Conservation (phyloP, 2,329 filamentous ascomycete genomes). For the Phyllosticta citrichinensis region DNA sequence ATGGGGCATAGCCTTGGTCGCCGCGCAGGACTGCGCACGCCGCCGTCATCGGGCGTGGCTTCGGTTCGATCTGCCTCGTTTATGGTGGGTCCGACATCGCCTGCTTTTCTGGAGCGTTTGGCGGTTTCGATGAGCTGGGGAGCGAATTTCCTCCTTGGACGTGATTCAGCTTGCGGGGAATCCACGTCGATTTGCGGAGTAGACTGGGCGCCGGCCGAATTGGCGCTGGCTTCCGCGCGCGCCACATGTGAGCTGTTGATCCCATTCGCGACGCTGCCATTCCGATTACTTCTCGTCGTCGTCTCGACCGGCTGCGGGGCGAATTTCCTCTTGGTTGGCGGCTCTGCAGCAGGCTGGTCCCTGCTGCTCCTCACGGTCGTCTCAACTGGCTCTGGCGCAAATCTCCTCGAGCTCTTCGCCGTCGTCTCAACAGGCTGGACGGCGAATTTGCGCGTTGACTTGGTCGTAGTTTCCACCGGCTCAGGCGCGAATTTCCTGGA, state of each 20-base stretch:
- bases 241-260: neutral
- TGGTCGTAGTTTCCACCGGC: slow-evolving; percentile 61
- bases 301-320: slow-evolving; percentile 22
- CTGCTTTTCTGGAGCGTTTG: slow-evolving; percentile 57
- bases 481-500: slow-evolving; percentile 46
- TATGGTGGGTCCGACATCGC: slow-evolving; percentile 53
- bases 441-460: slow-evolving; percentile 32
- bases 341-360: slow-evolving; percentile 13
- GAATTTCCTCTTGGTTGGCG: slow-evolving; percentile 15
- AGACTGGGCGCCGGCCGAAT: slow-evolving; percentile 2
- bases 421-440: slow-evolving; percentile 24
- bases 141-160: slow-evolving; percentile 47
- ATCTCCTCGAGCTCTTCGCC: slow-evolving; percentile 35
- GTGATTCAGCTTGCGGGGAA: slow-evolving; percentile 16
- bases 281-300: slow-evolving; percentile 17
- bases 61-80: slow-evolving; percentile 62
- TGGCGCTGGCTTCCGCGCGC: slow-evolving; percentile 1
- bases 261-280: slow-evolving; percentile 2
- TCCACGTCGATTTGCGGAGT: slow-evolving; percentile 9
- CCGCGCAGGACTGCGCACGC: slow-evolving; percentile 16
- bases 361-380: slow-evolving; percentile 22
- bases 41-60: slow-evolving; percentile 43
- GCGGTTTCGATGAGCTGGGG: slow-evolving; percentile 77
- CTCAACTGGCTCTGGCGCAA: slow-evolving; percentile 39
- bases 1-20: slow-evolving; percentile 42